phyloP scores from a whole-genome alignment of 2,329 filamentous ascomycete genomes.

The Niveomyces coronatus region DNA sequence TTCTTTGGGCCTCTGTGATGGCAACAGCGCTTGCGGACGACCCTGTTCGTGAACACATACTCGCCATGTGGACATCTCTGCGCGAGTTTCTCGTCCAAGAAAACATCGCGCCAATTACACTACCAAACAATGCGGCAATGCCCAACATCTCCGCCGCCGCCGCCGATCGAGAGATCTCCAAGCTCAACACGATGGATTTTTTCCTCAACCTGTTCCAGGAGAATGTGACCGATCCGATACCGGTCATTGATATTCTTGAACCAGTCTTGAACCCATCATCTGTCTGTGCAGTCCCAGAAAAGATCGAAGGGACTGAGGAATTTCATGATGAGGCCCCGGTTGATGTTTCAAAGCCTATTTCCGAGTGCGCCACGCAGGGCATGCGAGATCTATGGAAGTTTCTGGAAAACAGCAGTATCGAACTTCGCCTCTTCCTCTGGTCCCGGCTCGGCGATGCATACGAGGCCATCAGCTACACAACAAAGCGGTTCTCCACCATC shows the following conservation, averaged over 20 bases:
- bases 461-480: constrained; percentile 68
- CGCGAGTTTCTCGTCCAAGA: constrained; percentile 38
- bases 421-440: constrained; percentile 81
- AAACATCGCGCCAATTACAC: constrained; percentile 36
- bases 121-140: constrained; percentile 85
- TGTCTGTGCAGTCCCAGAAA: constrained; percentile 26
- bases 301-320: constrained; percentile 1
- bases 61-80: constrained; percentile 48
- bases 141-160: constrained; percentile 74
- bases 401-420: constrained; percentile 68
- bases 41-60: constrained; percentile 45
- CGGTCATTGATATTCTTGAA: constrained; percentile 84
- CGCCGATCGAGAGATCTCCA: constrained; percentile 82
- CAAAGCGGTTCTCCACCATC: constrained; percentile 81
- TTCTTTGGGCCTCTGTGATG: constrained; percentile 47
- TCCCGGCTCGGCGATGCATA: constrained; percentile 85
- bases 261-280: constrained; percentile 73
- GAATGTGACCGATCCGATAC: constrained; percentile 67
- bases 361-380: constrained; percentile 43
- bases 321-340: constrained; percentile 13
- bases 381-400: constrained; percentile 78
- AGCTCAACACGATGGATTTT: constrained; percentile 92
- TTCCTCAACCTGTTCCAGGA: constrained; percentile 84
- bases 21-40: constrained; percentile 41
- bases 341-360: constrained; percentile 27